Conservation (phyloP, 2,329 filamentous ascomycete genomes). For the Orbilia ellipsospora region DNA sequence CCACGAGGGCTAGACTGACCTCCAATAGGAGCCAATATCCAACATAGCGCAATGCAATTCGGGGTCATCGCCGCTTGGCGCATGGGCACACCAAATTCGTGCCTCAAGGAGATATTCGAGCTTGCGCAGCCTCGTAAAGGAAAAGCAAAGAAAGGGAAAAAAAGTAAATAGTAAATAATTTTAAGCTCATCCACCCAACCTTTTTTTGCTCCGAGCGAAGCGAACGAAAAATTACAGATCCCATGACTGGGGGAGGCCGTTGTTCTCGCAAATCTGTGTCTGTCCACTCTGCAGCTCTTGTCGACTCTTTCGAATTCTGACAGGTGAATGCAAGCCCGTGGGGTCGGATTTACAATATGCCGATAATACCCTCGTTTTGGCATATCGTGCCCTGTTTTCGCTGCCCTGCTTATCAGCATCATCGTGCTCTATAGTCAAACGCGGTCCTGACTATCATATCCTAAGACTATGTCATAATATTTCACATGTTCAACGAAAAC, state of each 20-base stretch:
- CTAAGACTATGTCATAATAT: too few species aligned
- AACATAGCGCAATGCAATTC: conserved; percentile 20
- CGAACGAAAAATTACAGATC: conserved; percentile 12
- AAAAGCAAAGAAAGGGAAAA: too few species aligned
- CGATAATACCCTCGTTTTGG: not conserved
- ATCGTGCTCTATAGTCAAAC: too few species aligned
- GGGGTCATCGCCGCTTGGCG: conserved; percentile 17
- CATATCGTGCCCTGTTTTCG: too few species aligned
- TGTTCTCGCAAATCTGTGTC: conserved; percentile 5
- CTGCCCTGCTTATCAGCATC: too few species aligned
- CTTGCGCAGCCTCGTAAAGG: conserved; percentile 13
- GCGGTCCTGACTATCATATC: too few species aligned
- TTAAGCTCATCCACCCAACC: not conserved
- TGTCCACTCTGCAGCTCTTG: not conserved
- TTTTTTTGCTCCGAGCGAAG: not conserved
- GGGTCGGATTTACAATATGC: conserved; percentile 25
- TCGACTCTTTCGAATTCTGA: not conserved
- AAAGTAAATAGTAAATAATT: not conserved
- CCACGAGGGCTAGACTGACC: not conserved
- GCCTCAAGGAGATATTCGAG: not conserved
- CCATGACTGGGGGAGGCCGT: not conserved
- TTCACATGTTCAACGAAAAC: too few species aligned
- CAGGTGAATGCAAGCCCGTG: not conserved
- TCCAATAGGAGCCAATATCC: conserved; percentile 32
- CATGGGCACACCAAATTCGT: conserved; percentile 3